Evolutionary conservation across 2,329 filamentous ascomycete species (phyloP), one percentile per base, ranked within the genome.

Genomic region (Phialophora verrucosa): DNA sequence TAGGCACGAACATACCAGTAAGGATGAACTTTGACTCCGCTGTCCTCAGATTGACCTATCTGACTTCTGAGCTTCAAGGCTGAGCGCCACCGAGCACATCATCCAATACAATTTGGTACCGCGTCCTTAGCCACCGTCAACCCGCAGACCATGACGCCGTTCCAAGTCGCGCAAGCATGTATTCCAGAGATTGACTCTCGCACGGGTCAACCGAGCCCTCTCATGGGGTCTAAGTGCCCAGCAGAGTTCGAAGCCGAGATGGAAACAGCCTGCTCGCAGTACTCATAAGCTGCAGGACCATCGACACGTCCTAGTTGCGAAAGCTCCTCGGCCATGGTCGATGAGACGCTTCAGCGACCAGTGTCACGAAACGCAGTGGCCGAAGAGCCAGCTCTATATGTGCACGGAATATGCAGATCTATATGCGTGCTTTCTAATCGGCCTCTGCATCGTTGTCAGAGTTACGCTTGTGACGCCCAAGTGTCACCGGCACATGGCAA

Each of bases 21-120:
- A 75, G 64, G 73, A 73, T 23, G 76, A 77, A 68, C 66, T 77
- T 68, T 72, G 67, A 70, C 32, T 32, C 20, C 35, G 2, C 47
- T 61, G 2, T 61, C 32, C 27, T 35, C 49, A 44, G 59, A 31
- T 20, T 51, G 44, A 20, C 23, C 31, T 29, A 35, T 61, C 59
- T 61, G 59, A 61, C 59, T 54, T 61, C 11, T 61, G 44, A 23
- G 49, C 29, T 61, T 61, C 23, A 51, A 61, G 59, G 59, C 59
- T 61, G 59, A 61, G 59, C 47, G 23, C 29, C 29, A 35, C 25
- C 14, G 29, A 35, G 53, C 17, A 20, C n/a, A 31, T 35, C 53
- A n/a, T 11, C 29, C n/a, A 32, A 35, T 20, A 55, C 29, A 3
- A 29, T 35, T 10, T 8, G 20, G 14, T 55, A 35, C 29, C 14